Evolutionary conservation across 164 flowering plant species (phyloP), one percentile per base, ranked within the genome.

Genomic region (Nymphaea colorata): DNA sequence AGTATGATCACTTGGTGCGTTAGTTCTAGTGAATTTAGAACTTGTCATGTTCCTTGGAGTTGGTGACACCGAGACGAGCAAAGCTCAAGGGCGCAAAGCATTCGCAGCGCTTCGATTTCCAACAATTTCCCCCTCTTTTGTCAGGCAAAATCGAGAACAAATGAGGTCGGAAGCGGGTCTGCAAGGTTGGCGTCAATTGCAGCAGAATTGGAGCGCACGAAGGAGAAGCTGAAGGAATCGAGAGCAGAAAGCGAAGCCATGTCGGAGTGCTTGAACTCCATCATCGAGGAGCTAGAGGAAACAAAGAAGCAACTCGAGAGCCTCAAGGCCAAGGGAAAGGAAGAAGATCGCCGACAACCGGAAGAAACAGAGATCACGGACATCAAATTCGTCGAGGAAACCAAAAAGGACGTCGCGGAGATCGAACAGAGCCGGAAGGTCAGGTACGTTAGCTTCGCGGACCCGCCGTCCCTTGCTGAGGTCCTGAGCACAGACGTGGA

Each of bases 181-280:
- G 66, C 78, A 5, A 75, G 44, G 63, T 57, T 75, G 7, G 84
- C 68, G 59, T 70, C 64, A 4, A 65, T 78, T 2, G 62, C 75
- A 42, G 77, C 79, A 0, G 89, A 89, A 80, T 78, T 90, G 6
- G 87, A 86, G 63, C 87, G 83, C 74, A 82, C 96, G 42, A 86
- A 83, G 64, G 82, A 84, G 59, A 82, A 72, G 75, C 87, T 89
- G 5, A 64, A 75, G 64, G 80, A 77, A 44, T 87, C 89, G 0
- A 76, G 64, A 73, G 85, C 82, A 72, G 88, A 89, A 66, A 70
- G 82, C 64, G 42, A 41, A 62, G 4, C 44, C 12, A 87, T 87
- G 90, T 83, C 79, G 0, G 76, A 64, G 43, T 76, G 69, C 69
- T 76, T 89, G 44, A 78, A 80, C 42, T 79, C 87, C 44, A 75